phyloP scores from a whole-genome alignment of 371 early-diverging fungal species.

The Mucor saturninus region DNA sequence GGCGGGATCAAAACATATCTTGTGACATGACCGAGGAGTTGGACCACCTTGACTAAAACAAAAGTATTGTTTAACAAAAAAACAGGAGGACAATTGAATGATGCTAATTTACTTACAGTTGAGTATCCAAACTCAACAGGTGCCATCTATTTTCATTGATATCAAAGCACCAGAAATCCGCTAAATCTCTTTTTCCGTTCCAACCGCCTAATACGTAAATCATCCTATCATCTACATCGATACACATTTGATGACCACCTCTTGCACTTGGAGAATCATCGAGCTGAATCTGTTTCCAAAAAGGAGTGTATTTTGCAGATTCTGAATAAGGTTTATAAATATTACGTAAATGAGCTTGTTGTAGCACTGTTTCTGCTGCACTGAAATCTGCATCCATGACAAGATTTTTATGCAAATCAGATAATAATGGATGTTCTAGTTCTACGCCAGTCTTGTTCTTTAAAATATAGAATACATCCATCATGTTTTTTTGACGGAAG shows the following conservation, averaged over 20 bases:
- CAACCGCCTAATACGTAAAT: constrained; percentile 96
- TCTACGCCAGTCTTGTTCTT: constrained; percentile 64
- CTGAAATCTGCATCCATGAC: constrained; percentile 76
- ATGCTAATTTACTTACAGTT: constrained; percentile 47
- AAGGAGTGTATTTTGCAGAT: constrained; percentile 67
- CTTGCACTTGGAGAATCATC: constrained; percentile 63
- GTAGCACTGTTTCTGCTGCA: constrained; percentile 71
- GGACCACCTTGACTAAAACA: constrained; percentile 70
- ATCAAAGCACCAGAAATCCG: constrained; percentile 91
- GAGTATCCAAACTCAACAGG: constrained; percentile 76
- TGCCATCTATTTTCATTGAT: constrained; percentile 70
- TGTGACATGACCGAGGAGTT: constrained; percentile 90
- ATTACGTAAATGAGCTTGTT: constrained; percentile 57
- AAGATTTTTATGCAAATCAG: constrained; percentile 71
- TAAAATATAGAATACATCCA: constrained; percentile 73
- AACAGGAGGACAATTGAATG: background rate
- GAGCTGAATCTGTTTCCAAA: constrained; percentile 71
- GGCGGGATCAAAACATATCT: constrained; percentile 84
- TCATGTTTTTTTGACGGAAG: constrained; percentile 82
- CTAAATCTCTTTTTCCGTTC: constrained; percentile 87
- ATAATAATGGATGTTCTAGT: constrained; percentile 82
- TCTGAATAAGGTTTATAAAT: constrained; percentile 76
- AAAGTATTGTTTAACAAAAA: background rate
- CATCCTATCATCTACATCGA: constrained; percentile 73
- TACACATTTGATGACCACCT: constrained; percentile 98